These are phyloP conservation scores for Adansonia grandidieri DNA, from an alignment of 441 rosid genomes.

Conservation along the genomic window DNA sequence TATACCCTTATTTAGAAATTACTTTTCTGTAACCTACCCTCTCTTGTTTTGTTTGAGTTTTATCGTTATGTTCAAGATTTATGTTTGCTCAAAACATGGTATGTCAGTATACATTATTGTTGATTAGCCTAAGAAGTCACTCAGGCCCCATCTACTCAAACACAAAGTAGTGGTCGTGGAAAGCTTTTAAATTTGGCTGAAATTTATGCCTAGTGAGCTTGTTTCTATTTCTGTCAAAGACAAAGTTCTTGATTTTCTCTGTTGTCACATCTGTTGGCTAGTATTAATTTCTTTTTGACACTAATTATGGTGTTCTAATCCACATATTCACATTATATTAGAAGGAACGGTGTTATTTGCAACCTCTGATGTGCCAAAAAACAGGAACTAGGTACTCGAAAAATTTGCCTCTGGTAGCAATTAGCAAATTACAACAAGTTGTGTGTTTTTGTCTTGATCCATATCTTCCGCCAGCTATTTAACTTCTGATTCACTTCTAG, in stretches of 20 bases:
- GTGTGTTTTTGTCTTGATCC: background rate
- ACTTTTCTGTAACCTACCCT: too few relatives aligned
- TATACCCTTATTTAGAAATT: background rate
- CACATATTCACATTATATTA: background rate
- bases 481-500: conserved; percentile 13
- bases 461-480: background rate
- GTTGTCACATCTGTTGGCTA: background rate
- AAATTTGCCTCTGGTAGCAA: background rate
- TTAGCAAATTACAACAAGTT: background rate
- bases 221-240: background rate
- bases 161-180: too few relatives aligned
- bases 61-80: too few relatives aligned
- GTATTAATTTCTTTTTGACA: background rate
- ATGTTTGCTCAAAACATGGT: too few relatives aligned
- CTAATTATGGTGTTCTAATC: background rate
- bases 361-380: background rate
- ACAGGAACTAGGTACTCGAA: background rate
- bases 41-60: too few relatives aligned
- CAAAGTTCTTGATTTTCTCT: background rate
- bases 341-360: background rate
- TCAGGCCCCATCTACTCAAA: background rate
- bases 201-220: background rate
- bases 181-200: background rate
- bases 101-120: background rate
- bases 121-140: background rate